Base-by-base conservation (phyloP, 2,329 filamentous ascomycete genomes). In the Trichoderma sp. region DNA sequence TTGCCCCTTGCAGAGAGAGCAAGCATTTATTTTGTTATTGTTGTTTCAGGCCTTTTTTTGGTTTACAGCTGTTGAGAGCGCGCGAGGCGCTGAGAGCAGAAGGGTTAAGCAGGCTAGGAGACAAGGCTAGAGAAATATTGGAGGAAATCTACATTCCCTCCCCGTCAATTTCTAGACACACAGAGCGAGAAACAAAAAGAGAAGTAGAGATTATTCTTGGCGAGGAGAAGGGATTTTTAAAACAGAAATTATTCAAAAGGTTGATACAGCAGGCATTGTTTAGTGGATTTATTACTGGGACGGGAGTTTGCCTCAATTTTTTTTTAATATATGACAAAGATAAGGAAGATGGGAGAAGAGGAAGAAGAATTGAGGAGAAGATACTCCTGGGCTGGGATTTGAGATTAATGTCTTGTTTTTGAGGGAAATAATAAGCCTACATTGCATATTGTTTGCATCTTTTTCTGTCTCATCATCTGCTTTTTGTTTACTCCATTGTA, bases 261-360 rank as follows among this genome's bases (percentile, higher is more conserved):
- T 47, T 37, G 65, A 68, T 68, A 68, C 49, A 68, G 65, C 65
- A 68, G 47, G 58, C 65, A 68, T 68, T 68, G 57, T 68, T 68
- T 33, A 27, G 43, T 60, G 53, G 56, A 35, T 57, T 55, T 47
- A 55, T 40, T 29, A 13, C 31, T 52, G 57, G 47, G 47, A 49
- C n/a, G 47, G n/a, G 40, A 43, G 19, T 49, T 47, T n/a, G 31
- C 33, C 33, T 13, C 33, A 4, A 14, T 35, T 56, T 57, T 33
- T 52, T 35, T 19, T 40, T 60, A 60, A 31, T 40, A 62, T 56
- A 62, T 27, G 8, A 62, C 43, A n/a, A 49, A 40, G 47, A 61
- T 49, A 57, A 52, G 53, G 29, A 29, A n/a, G 24, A 43, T 37
- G 67, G 63, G 68, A 68, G 64, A 69, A 52, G 19, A 33, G 64